Conservation (phyloP, 2,329 filamentous ascomycete genomes). For the Zymoseptoria brevis region DNA sequence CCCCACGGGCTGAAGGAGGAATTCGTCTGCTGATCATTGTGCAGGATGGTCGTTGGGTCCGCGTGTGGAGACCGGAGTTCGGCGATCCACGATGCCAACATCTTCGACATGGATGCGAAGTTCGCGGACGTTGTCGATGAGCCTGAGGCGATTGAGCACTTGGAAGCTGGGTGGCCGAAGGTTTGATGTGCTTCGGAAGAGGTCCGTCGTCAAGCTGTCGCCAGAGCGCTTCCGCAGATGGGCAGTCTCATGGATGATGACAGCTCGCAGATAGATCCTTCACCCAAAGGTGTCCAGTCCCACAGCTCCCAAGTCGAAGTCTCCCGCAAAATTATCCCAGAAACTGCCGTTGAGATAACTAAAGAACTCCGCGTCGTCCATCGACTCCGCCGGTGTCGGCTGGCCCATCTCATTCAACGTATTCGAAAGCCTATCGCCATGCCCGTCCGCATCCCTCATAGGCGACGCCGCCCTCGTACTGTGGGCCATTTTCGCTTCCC, state of each 20-base stretch:
- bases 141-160: slow-evolving; percentile 14
- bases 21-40: background rate
- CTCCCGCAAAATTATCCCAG: slow-evolving; percentile 19
- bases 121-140: slow-evolving; percentile 20
- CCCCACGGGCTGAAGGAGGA: background rate
- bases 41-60: slow-evolving; percentile 15
- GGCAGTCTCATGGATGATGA: background rate
- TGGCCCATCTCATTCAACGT: slow-evolving; percentile 7
- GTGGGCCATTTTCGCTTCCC: slow-evolving; percentile 18
- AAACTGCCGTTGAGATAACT: slow-evolving; percentile 23
- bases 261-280: too few species aligned
- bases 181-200: background rate
- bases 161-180: slow-evolving; percentile 1
- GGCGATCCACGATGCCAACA: slow-evolving; percentile 19
- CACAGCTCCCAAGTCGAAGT: slow-evolving; percentile 6
- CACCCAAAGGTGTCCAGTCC: background rate
- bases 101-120: slow-evolving; percentile 24
- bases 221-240: background rate
- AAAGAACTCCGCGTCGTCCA: slow-evolving; percentile 22
- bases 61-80: slow-evolving; percentile 19
- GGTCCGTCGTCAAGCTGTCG: background rate
- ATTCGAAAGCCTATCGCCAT: slow-evolving; percentile 2
- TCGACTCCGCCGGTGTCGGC: slow-evolving; percentile 19
- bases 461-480: background rate
- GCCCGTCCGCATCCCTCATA: background rate